phyloP scores from a whole-genome alignment of 257 asterid species.

The Plantago elongata region DNA sequence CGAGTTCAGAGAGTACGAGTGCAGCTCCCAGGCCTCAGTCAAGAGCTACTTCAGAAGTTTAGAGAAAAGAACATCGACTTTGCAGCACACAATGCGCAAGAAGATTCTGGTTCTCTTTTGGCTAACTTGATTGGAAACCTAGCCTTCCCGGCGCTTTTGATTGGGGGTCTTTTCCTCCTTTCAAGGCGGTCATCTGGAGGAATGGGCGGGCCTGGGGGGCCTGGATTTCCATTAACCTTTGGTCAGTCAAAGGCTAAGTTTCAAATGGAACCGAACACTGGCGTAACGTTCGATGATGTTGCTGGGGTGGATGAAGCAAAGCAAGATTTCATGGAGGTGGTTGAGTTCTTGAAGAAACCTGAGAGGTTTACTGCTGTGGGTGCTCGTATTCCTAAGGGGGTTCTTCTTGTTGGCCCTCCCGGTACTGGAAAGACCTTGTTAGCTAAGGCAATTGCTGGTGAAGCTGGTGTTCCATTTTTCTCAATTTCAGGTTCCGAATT shows the following conservation, averaged over 20 bases:
- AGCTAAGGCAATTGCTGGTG: constrained; percentile 98
- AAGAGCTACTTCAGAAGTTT: constrained; percentile 94
- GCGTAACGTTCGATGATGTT: constrained; percentile 91
- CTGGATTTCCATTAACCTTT: constrained; percentile 71
- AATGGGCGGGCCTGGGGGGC: constrained; percentile 99
- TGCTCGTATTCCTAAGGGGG: constrained; percentile 98
- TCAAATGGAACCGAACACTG: constrained; percentile 99
- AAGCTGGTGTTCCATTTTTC: constrained; percentile 98
- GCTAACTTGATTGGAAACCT: constrained; percentile 80
- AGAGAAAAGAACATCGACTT: constrained; percentile 91
- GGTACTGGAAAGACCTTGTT: constrained; percentile 97
- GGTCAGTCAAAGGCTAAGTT: constrained; percentile 96
- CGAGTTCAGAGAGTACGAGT: constrained; percentile 89
- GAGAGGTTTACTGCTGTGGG: constrained; percentile 98
- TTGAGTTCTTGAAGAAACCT: constrained; percentile 94
- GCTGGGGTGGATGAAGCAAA: constrained; percentile 99
- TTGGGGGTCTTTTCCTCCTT: constrained; percentile 93
- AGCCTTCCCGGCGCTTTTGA: constrained; percentile 82
- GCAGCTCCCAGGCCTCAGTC: constrained; percentile 95
- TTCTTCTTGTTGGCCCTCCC: constrained; percentile 97
- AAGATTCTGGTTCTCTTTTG: constrained; percentile 81
- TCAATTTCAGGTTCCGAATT: constrained; percentile 98
- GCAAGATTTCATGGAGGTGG: constrained; percentile 98
- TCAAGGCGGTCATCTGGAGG: constrained; percentile 91
- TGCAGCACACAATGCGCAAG: constrained; percentile 94